Base-by-base conservation (phyloP, 1,139 yeast species). In the Eremothecium coryli region DNA sequence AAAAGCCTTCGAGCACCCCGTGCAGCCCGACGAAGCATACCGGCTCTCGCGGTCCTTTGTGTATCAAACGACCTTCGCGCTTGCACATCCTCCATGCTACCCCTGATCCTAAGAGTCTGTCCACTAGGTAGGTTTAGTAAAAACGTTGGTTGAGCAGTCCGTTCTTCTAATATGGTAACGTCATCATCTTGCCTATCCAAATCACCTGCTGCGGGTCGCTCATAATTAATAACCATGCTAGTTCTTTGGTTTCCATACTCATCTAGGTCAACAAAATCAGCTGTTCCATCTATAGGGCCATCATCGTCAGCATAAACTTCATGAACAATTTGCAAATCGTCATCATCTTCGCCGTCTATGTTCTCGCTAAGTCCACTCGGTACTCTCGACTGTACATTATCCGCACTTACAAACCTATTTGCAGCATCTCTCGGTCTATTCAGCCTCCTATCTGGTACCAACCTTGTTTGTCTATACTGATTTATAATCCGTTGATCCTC, bases 81-180 rank as follows among this genome's bases (percentile, higher is more conserved):
- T 4, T 58, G 58, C 29, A 40, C 38, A 23, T 53, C 58, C 4
- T 38, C 41, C 11, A 43, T 40, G 5, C 43, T 35, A 2, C 54
- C 49, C 25, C 38, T 38, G 5, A 53, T 43, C 15, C 42, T 39
- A 21, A 54, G 28, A 2, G 45, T 42, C 21, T 45, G 44, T 16
- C 56, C 54, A 16, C 56, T 58, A 3, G 58, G 60, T 5, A 54
- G 40, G 17, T 43, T 46, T 18, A 54, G 32, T 2, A 45, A 38
- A 22, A 40, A 36, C 10, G 49, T 43, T 2, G 54, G 49, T 6
- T 37, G 43, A 4, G 41, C 34, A 5, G 44, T 45, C 20, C 51
- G 45, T 36, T 54, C 58, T 36, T 46, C 49, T 9, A 54, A 33
- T 13, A 54, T 45, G 23, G 44, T 38, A 9, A 54, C 18, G 7